Conservation (phyloP, 148 eudicot genomes). For the Rhododendron vialii region DNA sequence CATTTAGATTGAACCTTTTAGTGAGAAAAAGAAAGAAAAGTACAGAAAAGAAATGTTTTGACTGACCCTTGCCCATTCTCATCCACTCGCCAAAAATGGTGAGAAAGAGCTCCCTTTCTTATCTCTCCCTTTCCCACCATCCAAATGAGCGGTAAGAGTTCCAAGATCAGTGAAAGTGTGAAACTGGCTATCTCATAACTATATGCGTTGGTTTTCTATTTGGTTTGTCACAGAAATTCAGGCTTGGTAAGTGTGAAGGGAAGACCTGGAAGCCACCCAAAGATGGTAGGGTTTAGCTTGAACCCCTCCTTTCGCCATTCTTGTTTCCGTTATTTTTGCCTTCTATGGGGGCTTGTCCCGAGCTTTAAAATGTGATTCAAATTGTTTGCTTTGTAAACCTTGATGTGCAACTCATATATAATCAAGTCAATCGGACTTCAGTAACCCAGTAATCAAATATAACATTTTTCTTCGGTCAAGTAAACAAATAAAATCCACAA, state of each 20-base stretch:
- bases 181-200: neutral
- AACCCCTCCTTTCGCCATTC: neutral
- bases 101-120: no score
- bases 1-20: no score
- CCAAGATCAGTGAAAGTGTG: neutral
- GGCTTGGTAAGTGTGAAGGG: neutral
- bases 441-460: neutral
- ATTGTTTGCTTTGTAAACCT: no score
- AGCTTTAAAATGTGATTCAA: no score
- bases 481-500: neutral
- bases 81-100: no score
- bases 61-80: no score
- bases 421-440: neutral
- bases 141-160: neutral
- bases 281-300: neutral
- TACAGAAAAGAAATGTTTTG: no score
- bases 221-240: slow-evolving; percentile 5
- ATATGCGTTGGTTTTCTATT: neutral
- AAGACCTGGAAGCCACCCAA: neutral
- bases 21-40: no score
- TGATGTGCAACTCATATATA: neutral
- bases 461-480: no score
- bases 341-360: neutral
- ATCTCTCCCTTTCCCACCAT: no score
- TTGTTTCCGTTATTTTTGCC: neutral